Percentiles rank a stretch among this genome's conserved stretches.
Evolutionary conservation across 2,329 filamentous ascomycete species (phyloP).

Genomic region (Trichoderma sp.): DNA sequence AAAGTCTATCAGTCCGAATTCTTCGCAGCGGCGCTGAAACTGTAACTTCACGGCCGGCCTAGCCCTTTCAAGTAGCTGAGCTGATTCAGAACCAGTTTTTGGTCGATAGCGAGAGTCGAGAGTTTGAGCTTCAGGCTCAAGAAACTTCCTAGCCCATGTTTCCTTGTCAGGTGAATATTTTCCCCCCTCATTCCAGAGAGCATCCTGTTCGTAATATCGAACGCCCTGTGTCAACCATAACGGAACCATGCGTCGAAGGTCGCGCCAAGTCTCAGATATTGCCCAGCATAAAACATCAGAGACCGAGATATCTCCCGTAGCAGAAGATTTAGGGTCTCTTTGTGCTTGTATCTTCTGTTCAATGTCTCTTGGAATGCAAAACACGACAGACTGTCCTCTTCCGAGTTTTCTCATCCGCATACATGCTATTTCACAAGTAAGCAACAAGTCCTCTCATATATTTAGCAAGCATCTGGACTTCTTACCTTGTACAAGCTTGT

Average conservation of each 20-base stretch:
- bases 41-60: neutral
- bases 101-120: neutral
- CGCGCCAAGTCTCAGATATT: conserved; percentile 59
- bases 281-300: conserved; percentile 62
- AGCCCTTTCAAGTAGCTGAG: neutral
- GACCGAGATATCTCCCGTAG: conserved; percentile 45
- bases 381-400: conserved; percentile 64
- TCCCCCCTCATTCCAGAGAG: neutral
- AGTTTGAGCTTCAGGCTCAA: neutral
- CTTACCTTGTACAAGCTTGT: conserved; percentile 67
- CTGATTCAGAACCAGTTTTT: neutral
- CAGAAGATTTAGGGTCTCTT: neutral
- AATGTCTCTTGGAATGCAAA: conserved; percentile 63
- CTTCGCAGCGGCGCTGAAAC: neutral
- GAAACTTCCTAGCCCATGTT: neutral
- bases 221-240: conserved; percentile 66
- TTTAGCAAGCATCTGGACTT: too few species aligned
- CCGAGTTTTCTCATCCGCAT: conserved; percentile 71
- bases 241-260: conserved; percentile 54
- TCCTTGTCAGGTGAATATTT: neutral
- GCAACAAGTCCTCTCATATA: neutral
- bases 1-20: neutral
- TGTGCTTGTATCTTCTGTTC: conserved; percentile 51
- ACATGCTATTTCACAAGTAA: conserved; percentile 52
- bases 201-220: conserved; percentile 42